Conservation (phyloP, 176 grass and related monocot species). For the maize (Zea mays) region DNA sequence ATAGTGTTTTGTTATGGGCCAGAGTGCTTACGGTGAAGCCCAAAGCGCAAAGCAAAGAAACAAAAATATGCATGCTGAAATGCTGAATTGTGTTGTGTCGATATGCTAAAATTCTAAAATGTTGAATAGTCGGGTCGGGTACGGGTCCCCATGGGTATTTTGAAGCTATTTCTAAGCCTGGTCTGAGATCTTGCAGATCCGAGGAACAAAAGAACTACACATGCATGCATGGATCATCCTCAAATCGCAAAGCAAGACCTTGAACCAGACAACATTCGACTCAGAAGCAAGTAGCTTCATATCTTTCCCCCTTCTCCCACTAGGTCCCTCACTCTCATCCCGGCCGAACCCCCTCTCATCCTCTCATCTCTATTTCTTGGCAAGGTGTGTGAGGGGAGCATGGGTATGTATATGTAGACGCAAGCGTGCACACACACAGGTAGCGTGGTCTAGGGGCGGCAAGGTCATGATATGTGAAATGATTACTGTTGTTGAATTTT, state of each 20-base stretch:
- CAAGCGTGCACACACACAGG: not conserved
- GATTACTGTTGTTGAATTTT: constrained; percentile 53
- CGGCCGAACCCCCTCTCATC: not conserved
- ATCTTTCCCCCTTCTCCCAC: constrained; percentile 12
- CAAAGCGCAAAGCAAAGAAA: no score
- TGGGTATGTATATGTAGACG: constrained; percentile 55
- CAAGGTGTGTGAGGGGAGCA: constrained; percentile 25
- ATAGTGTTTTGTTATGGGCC: no score
- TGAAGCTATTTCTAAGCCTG: constrained; percentile 96
- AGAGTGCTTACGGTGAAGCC: no score
- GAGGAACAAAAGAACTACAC: constrained; percentile 2
- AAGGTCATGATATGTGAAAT: constrained; percentile 85
- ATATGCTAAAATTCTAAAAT: no score
- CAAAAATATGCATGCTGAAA: no score
- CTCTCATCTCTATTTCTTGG: constrained; percentile 20
- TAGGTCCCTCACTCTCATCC: not conserved
- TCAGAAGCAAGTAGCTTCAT: constrained; percentile 79
- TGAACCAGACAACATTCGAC: constrained; percentile 99
- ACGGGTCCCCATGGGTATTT: no score
- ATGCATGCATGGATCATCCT: not conserved
- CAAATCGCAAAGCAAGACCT: constrained; percentile 43
- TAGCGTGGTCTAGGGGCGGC: constrained; percentile 21
- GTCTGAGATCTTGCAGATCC: constrained; percentile 66
- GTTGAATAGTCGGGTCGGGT: no score
- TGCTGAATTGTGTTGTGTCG: no score